phyloP scores from a whole-genome alignment of 805 yeast genomes.

The Wickerhamiella lipophila region DNA sequence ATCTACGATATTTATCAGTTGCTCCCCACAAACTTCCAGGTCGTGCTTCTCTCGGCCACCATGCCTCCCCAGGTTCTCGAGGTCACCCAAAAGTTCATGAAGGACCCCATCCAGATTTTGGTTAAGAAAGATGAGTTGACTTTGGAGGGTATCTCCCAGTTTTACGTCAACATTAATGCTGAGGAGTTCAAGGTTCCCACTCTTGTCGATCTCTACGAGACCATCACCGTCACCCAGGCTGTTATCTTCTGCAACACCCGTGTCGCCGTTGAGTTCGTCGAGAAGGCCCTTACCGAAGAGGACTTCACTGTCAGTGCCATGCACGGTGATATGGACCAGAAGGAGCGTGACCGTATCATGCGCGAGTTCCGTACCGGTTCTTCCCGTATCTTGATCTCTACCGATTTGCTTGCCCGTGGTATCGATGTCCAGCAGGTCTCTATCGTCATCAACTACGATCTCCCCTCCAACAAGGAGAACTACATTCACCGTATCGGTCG shows the following conservation, averaged over 20 bases:
- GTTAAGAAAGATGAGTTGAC: conserved; percentile 94
- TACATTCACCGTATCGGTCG: conserved; percentile 97
- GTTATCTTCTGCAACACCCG: conserved; percentile 96
- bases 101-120: conserved; percentile 83
- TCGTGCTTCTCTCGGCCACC: conserved; percentile 89
- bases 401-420: conserved; percentile 96
- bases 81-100: conserved; percentile 86
- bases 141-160: conserved; percentile 91
- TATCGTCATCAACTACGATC: conserved; percentile 84
- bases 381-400: conserved; percentile 81
- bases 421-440: conserved; percentile 97
- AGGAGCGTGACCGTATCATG: conserved; percentile 90
- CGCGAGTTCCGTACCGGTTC: conserved; percentile 90
- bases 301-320: conserved; percentile 88
- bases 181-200: conserved; percentile 95
- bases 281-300: conserved; percentile 56
- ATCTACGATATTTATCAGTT: conserved; percentile 84
- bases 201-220: conserved; percentile 86
- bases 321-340: conserved; percentile 94
- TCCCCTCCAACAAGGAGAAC: conserved; percentile 82
- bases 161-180: conserved; percentile 75
- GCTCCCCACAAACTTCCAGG: conserved; percentile 83
- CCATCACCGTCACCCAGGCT: conserved; percentile 91
- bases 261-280: conserved; percentile 81
- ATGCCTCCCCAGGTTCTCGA: conserved; percentile 85